Conservation (phyloP, 1,284 basidiomycete genomes). For the Butyriboletus appendiculatus region DNA sequence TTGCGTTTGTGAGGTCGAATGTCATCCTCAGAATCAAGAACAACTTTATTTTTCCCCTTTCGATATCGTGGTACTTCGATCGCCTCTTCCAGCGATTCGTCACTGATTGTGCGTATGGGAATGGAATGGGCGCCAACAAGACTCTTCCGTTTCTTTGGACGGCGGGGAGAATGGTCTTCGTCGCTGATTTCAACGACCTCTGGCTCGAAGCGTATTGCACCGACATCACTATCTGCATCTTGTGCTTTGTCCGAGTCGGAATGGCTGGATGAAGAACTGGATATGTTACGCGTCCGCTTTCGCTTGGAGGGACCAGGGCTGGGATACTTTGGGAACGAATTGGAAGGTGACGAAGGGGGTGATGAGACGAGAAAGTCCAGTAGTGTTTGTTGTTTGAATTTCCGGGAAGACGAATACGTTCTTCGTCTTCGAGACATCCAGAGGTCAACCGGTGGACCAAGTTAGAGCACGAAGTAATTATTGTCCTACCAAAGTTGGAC, state of each 20-base stretch:
- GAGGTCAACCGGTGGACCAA: background rate
- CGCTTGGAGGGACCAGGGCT: conserved; percentile 16
- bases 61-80: conserved; percentile 15
- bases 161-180: conserved; percentile 36
- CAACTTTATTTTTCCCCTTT: conserved; percentile 19
- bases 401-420: conserved; percentile 10
- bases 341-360: conserved; percentile 24
- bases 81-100: conserved; percentile 26
- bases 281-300: conserved; percentile 10
- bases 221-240: conserved; percentile 45
- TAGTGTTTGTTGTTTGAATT: conserved; percentile 37
- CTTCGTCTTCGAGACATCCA: conserved; percentile 20
- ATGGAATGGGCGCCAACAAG: conserved; percentile 21
- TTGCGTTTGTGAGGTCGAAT: conserved; percentile 41
- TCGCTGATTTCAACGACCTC: conserved; percentile 35
- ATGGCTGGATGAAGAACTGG: conserved; percentile 14
- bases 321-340: conserved; percentile 5
- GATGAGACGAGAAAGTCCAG: conserved; percentile 29
- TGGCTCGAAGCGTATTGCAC: conserved; percentile 51
- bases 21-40: conserved; percentile 34
- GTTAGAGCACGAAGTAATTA: background rate
- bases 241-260: conserved; percentile 22
- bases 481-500: conserved; percentile 3
- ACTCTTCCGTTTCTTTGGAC: conserved; percentile 33
- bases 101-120: conserved; percentile 24